phyloP scores from a whole-genome alignment of 768 basidiomycete genomes.

The Epithele typhae region DNA sequence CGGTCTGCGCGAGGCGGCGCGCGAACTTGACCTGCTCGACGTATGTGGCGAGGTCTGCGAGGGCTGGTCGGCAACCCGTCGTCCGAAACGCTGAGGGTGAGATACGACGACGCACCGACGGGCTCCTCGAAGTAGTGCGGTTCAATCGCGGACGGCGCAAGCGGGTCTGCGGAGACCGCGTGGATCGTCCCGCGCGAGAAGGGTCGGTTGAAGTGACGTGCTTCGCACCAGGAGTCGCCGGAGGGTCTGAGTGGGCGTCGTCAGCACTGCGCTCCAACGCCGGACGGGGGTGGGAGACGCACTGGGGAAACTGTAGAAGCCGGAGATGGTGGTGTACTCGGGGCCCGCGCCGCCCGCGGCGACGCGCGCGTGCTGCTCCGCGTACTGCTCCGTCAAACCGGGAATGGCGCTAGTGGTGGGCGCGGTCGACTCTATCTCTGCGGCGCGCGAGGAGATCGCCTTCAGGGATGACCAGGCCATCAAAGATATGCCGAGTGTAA shows the following conservation, averaged over 20 bases:
- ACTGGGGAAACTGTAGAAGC: slow-evolving; percentile 27
- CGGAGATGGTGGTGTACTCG: slow-evolving; percentile 19
- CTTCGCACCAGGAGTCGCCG: slow-evolving; percentile 19
- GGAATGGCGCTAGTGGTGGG: too few species aligned
- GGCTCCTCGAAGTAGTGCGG: slow-evolving; percentile 30
- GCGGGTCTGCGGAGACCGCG: slow-evolving; percentile 26
- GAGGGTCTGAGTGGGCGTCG: slow-evolving; percentile 22
- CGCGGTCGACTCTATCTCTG: too few species aligned
- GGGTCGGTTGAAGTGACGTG: neutral
- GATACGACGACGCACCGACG: slow-evolving; percentile 17
- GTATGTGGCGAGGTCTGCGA: slow-evolving; percentile 25
- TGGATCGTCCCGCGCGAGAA: slow-evolving; percentile 10
- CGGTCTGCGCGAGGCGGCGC: slow-evolving; percentile 18
- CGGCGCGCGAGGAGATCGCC: slow-evolving; percentile 18
- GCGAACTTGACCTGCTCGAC: slow-evolving; percentile 28
- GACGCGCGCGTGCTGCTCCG: too few species aligned
- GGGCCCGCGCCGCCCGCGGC: slow-evolving; percentile 13
- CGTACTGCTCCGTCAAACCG: too few species aligned
- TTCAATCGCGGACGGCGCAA: slow-evolving; percentile 24
- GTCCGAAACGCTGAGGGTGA: neutral
- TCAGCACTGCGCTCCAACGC: neutral
- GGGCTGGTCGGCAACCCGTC: neutral
- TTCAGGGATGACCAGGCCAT: slow-evolving; percentile 20
- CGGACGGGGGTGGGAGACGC: slow-evolving; percentile 1
- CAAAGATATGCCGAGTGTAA: slow-evolving; percentile 23